These are phyloP conservation scores for Backusella circina DNA, from an alignment of 192 early-diverging fungal species.

Conservation along the genomic window DNA sequence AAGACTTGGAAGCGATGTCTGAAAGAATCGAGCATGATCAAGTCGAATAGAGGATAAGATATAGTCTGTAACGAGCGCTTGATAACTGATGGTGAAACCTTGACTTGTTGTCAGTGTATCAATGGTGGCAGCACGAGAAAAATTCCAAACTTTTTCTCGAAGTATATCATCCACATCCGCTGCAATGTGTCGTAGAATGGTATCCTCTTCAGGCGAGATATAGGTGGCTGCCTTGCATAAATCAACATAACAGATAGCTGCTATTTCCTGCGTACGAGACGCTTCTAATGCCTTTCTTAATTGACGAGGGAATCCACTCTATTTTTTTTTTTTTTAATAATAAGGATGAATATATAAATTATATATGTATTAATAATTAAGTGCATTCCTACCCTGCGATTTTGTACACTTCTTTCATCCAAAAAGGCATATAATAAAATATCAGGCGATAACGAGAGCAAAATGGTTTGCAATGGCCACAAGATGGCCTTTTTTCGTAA, in stretches of 20 bases:
- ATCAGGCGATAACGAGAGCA: slow-evolving; percentile 86
- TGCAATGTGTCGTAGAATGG: slow-evolving; percentile 56
- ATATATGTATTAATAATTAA: background rate
- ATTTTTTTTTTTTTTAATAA: background rate
- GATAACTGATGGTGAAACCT: slow-evolving; percentile 63
- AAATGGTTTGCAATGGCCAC: slow-evolving; percentile 85
- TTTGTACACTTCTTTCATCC: slow-evolving; percentile 28
- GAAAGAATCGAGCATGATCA: slow-evolving; percentile 62
- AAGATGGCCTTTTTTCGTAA: slow-evolving; percentile 63
- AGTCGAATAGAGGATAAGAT: slow-evolving; percentile 67
- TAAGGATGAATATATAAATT: background rate
- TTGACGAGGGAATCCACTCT: slow-evolving; percentile 7
- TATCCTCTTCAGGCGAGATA: slow-evolving; percentile 48
- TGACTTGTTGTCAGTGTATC: background rate
- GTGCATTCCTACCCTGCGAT: slow-evolving; percentile 16
- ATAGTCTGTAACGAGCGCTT: slow-evolving; percentile 62
- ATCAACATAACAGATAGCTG: slow-evolving; percentile 68
- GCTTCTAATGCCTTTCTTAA: slow-evolving; percentile 50
- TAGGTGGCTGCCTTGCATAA: slow-evolving; percentile 66
- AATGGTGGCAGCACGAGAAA: slow-evolving; percentile 1
- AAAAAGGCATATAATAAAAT: slow-evolving; percentile 60
- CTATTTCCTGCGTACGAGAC: slow-evolving; percentile 55
- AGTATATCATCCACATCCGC: slow-evolving; percentile 70
- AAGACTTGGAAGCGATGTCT: slow-evolving; percentile 60
- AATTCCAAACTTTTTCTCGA: slow-evolving; percentile 38